phyloP scores from a whole-genome alignment of 169 alveolate genomes.

The Cyclospora cayetanensis region DNA sequence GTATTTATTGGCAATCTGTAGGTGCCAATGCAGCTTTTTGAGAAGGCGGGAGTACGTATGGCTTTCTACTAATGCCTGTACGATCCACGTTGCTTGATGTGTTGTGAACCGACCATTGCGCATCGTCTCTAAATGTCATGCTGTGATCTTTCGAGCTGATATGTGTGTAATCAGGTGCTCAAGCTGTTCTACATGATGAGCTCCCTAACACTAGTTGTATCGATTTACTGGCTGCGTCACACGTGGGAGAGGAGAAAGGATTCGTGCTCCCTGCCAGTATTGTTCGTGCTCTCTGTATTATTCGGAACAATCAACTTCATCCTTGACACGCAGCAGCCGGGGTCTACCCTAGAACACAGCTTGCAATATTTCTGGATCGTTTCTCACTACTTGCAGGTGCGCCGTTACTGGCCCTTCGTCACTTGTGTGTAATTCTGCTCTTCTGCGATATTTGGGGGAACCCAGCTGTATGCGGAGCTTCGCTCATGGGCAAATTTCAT shows the following conservation, averaged over 20 bases:
- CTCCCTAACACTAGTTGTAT: not conserved
- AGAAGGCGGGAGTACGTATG: too few species aligned
- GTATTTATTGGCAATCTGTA: too few species aligned
- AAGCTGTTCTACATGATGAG: slow-evolving; percentile 18
- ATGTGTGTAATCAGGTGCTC: not conserved
- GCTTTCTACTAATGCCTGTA: too few species aligned
- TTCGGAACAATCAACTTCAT: slow-evolving; percentile 37
- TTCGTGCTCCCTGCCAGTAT: slow-evolving; percentile 14
- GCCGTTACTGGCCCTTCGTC: too few species aligned
- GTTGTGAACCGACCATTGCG: too few species aligned
- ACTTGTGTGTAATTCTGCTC: too few species aligned
- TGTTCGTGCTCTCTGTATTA: not conserved
- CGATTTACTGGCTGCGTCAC: slow-evolving; percentile 3
- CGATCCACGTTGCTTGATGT: too few species aligned
- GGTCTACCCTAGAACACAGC: not conserved
- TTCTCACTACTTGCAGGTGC: slow-evolving; percentile 25
- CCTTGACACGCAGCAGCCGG: slow-evolving; percentile 5
- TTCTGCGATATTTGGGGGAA: not conserved
- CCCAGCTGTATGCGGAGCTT: not conserved
- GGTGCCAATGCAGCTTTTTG: too few species aligned
- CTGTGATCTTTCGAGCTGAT: too few species aligned
- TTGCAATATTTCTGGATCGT: slow-evolving; percentile 22
- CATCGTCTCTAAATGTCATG: too few species aligned
- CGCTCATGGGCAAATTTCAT: too few species aligned
- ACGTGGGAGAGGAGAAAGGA: slow-evolving; percentile 24